A percentile compares a stretch with the other conserved stretches of the same genome.
Evolutionary conservation across 352 stramenopile genomes (phyloP).

Genomic region (Discostella stelligera): DNA sequence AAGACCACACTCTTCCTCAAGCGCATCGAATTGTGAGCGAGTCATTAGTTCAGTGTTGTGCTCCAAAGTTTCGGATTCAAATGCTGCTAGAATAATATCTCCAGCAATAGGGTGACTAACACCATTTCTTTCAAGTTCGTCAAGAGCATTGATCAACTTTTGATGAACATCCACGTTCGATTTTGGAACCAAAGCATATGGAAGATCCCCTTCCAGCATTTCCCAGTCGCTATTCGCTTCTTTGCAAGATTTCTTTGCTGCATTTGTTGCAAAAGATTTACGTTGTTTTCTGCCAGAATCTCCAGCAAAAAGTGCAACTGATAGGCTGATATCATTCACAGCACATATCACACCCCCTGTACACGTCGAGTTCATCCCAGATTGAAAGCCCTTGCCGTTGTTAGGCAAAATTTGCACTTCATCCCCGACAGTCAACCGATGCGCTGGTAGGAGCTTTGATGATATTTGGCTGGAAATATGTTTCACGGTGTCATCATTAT

Average conservation of each 20-base stretch:
- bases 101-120: conserved; percentile 65
- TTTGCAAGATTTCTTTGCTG: conserved; percentile 30
- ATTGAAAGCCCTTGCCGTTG: conserved; percentile 39
- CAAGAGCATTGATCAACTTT: conserved; percentile 64
- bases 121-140: conserved; percentile 62
- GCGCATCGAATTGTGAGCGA: conserved; percentile 21
- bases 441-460: conserved; percentile 52
- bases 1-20: conserved; percentile 45
- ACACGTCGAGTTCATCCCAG: conserved; percentile 22
- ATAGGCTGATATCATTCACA: conserved; percentile 64
- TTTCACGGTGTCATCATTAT: conserved; percentile 5
- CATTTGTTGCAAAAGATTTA: conserved; percentile 18
- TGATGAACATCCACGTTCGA: conserved; percentile 75
- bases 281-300: conserved; percentile 20
- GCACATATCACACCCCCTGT: conserved; percentile 65
- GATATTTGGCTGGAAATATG: conserved; percentile 1
- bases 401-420: conserved; percentile 76
- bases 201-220: conserved; percentile 41
- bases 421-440: conserved; percentile 79
- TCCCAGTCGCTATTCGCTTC: conserved; percentile 43
- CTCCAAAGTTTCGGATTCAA: conserved; percentile 54
- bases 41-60: conserved; percentile 15
- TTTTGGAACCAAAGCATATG: conserved; percentile 66
- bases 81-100: conserved; percentile 57
- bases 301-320: conserved; percentile 61